Evolutionary conservation across 345 rosid species (phyloP).

Genomic region (Murraya paniculata): DNA sequence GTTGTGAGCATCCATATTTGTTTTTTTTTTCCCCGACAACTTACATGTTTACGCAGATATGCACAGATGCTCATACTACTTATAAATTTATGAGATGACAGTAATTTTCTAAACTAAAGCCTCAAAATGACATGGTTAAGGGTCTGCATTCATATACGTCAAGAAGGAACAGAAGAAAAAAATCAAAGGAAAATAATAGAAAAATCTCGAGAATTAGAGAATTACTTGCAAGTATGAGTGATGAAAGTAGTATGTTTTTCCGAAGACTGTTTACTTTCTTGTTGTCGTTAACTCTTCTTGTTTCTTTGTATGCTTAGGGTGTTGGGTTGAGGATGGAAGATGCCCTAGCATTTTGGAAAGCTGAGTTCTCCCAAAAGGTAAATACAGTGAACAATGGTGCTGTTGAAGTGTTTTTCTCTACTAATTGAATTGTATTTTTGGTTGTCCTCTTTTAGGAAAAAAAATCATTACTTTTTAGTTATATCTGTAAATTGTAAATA

Average conservation of each 20-base stretch:
- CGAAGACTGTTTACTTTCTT: background rate
- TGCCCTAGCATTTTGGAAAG: conserved; percentile 94
- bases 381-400: background rate
- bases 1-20: too few species aligned
- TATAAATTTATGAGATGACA: background rate
- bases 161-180: background rate
- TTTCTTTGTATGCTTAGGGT: conserved; percentile 44
- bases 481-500: background rate
- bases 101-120: background rate
- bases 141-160: conserved; percentile 3
- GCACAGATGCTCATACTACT: background rate
- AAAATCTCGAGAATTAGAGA: background rate
- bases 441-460: background rate
- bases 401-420: background rate
- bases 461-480: background rate
- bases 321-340: conserved; percentile 92
- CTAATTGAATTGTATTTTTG: background rate
- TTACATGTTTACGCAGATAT: background rate
- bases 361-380: conserved; percentile 85
- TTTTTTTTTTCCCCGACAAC: background rate
- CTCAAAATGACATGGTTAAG: background rate
- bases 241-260: background rate
- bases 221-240: background rate
- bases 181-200: background rate
- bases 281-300: background rate